phyloP scores from a whole-genome alignment of 83 land plant species.

The Larix sibirica region DNA sequence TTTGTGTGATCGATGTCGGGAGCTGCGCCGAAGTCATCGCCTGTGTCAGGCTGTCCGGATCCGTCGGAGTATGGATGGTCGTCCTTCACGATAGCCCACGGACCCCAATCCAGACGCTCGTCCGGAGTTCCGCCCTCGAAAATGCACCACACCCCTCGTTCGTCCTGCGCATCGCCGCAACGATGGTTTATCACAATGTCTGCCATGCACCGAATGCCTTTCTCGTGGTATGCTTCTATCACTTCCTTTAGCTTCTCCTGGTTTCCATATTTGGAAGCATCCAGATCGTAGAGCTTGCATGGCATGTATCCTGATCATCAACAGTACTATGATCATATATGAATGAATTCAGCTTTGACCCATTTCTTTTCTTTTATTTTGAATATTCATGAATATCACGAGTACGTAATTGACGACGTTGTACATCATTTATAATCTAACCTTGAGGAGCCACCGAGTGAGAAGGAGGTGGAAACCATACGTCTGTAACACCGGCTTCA shows the following conservation, averaged over 20 bases:
- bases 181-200: slow-evolving; percentile 90
- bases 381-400: neutral
- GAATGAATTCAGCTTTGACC: neutral
- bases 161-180: slow-evolving; percentile 38
- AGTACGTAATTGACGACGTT: neutral
- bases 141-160: slow-evolving; percentile 56
- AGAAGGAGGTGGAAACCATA: slow-evolving; percentile 90
- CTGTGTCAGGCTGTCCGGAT: slow-evolving; percentile 67
- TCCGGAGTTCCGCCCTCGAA: slow-evolving; percentile 76
- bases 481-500: slow-evolving; percentile 72
- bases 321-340: neutral
- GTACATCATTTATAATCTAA: neutral
- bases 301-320: slow-evolving; percentile 52
- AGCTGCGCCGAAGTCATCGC: slow-evolving; percentile 60
- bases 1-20: slow-evolving; percentile 80
- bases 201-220: slow-evolving; percentile 63
- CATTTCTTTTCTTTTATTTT: neutral
- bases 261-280: slow-evolving; percentile 77
- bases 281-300: slow-evolving; percentile 64
- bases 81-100: slow-evolving; percentile 49
- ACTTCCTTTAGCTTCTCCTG: slow-evolving; percentile 49
- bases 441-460: slow-evolving; percentile 76
- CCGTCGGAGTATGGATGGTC: slow-evolving; percentile 49
- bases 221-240: slow-evolving; percentile 41
- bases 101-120: slow-evolving; percentile 69